phyloP scores from a whole-genome alignment of 768 basidiomycete genomes.

The Termitomyces sp. region DNA sequence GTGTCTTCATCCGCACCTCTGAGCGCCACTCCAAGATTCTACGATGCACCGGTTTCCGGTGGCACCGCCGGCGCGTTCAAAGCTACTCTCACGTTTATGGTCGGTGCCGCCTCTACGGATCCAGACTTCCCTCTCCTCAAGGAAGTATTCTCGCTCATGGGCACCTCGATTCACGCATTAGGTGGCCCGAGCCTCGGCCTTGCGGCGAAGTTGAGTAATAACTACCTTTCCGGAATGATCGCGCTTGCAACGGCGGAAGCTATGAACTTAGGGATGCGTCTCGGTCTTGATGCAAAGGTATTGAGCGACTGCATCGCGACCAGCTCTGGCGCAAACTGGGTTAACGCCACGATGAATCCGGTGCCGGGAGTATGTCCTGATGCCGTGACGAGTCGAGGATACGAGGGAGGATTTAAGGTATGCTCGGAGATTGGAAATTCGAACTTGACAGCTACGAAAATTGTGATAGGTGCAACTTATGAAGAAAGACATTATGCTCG shows the following conservation, averaged over 20 bases:
- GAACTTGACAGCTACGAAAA: not conserved
- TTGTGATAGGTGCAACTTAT: slow-evolving; percentile 31
- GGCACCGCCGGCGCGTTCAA: slow-evolving; percentile 33
- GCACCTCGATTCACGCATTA: slow-evolving; percentile 27
- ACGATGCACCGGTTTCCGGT: slow-evolving; percentile 37
- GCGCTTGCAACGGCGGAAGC: slow-evolving; percentile 36
- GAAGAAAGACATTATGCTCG: slow-evolving; percentile 39
- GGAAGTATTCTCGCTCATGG: slow-evolving; percentile 28
- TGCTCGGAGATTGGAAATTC: not conserved
- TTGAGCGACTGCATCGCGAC: slow-evolving; percentile 32
- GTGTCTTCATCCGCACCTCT: slow-evolving; percentile 17
- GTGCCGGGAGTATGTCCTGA: slow-evolving; percentile 39
- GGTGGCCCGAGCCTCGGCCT: slow-evolving; percentile 36
- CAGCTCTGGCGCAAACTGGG: slow-evolving; percentile 35
- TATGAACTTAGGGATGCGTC: slow-evolving; percentile 39
- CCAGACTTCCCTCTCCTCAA: slow-evolving; percentile 26
- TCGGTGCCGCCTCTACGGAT: slow-evolving; percentile 27
- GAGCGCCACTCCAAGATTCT: slow-evolving; percentile 19
- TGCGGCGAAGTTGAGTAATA: slow-evolving; percentile 39
- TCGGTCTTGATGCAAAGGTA: slow-evolving; percentile 33
- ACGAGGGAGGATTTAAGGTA: slow-evolving; percentile 40
- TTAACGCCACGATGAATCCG: slow-evolving; percentile 36
- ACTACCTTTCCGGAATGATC: slow-evolving; percentile 35
- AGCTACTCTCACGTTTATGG: slow-evolving; percentile 35
- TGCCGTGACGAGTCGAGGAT: slow-evolving; percentile 34